These are phyloP conservation scores for Oehlia diaphana DNA, from an alignment of 192 early-diverging fungal species.

Conservation along the genomic window DNA sequence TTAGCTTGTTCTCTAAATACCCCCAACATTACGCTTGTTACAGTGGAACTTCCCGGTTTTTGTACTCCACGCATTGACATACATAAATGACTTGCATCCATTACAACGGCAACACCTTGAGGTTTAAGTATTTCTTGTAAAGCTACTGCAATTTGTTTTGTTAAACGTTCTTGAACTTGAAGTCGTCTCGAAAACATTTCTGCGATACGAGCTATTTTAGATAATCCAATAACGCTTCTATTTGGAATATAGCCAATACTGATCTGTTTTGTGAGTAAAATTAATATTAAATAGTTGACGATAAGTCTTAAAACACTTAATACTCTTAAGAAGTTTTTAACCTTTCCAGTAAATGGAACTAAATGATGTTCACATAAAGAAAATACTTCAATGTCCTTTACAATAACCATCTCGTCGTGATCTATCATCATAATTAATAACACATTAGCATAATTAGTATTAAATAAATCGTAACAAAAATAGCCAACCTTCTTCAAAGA, in stretches of 20 bases:
- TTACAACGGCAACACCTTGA: conserved; percentile 95
- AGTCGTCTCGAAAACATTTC: conserved; percentile 97
- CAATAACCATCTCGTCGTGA: conserved; percentile 99
- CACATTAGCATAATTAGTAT: too few species aligned
- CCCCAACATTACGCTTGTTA: conserved; percentile 95
- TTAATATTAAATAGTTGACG: too few species aligned
- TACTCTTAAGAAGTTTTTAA: conserved; percentile 29
- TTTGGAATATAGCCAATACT: conserved; percentile 97
- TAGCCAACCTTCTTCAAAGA: conserved; percentile 85
- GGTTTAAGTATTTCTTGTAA: conserved; percentile 91
- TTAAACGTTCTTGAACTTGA: conserved; percentile 97
- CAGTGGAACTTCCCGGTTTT: conserved; percentile 93
- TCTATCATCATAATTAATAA: conserved; percentile 46
- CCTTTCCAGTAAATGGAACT: conserved; percentile 97
- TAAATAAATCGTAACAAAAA: too few species aligned
- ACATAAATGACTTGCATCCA: conserved; percentile 95
- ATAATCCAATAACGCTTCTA: conserved; percentile 89
- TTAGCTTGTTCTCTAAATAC: conserved; percentile 86
- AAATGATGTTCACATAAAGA: conserved; percentile 99
- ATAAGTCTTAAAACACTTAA: conserved; percentile 15
- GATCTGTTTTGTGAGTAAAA: conserved; percentile 54
- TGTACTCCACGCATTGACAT: conserved; percentile 98
- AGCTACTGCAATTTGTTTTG: conserved; percentile 94
- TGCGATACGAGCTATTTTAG: conserved; percentile 96
- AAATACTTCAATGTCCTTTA: conserved; percentile 94